Base-by-base conservation (phyloP, 2,329 filamentous ascomycete genomes). In the Fonsecaea nubica region DNA sequence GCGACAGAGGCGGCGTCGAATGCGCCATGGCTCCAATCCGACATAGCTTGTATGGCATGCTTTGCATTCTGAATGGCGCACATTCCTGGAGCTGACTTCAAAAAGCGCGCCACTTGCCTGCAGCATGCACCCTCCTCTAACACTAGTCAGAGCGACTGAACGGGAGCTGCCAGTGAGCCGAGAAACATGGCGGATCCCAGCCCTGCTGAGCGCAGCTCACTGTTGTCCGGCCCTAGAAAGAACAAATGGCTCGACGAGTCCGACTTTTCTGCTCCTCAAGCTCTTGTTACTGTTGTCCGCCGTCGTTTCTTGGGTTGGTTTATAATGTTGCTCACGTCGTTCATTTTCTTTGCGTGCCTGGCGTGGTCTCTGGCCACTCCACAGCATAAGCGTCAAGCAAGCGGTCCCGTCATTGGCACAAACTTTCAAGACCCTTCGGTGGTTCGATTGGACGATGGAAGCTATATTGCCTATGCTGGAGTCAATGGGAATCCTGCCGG, bases 371-470 rank as follows among this genome's bases (percentile, higher is more conserved):
- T 67, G 45, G 65, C 62, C 40, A 58, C 62, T 61, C 65, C 65
- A 25, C 61, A 61, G 12, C 58, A 64, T 13, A 67, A 55, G 45
- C 62, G 61, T 13, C 65, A 67, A 42, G 57, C 58, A 15, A 62
- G 40, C 62, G 58, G 58, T 52, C 68, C 64, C 77, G 61, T 67
- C 38, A 67, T 67, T 62, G 57, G 53, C 38, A 73, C 73, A 25
- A 80, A 87, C 75, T 88, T 88, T 72, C 80, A 86, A 10, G 85
- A 88, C 68, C 86, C 86, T 6, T 77, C 79, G 13, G 78, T 87
- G 36, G 72, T 87, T 54, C 75, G 82, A 69, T 82, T 75, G 21
- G 76, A 80, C 64, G 81, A 80, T 25, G 78, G 75, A 2, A 62
- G 53, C 40, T 88, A 83, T 80, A 85, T 87, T 70, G 82, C 86